phyloP scores from a whole-genome alignment of 78 protist genomes.

The Planoprotostelium fungivorum region DNA sequence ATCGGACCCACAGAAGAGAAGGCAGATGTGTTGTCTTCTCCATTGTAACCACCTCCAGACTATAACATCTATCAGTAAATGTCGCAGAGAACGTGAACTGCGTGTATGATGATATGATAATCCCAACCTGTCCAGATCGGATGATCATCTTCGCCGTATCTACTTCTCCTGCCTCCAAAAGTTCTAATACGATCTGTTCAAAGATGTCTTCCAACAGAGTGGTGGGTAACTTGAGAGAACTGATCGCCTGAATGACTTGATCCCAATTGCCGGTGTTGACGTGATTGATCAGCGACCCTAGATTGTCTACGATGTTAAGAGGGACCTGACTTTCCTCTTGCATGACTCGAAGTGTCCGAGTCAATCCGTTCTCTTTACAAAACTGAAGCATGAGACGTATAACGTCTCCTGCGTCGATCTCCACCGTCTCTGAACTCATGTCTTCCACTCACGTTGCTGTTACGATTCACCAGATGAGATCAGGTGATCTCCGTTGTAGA shows the following conservation, averaged over 20 bases:
- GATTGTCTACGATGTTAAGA: slow-evolving; percentile 63
- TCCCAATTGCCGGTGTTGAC: slow-evolving; percentile 80
- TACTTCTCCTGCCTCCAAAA: slow-evolving; percentile 24
- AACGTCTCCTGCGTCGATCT: not conserved
- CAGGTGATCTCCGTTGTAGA: no score
- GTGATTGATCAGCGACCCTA: slow-evolving; percentile 51
- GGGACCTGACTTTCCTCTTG: slow-evolving; percentile 39
- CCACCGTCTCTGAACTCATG: not conserved
- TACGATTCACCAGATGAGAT: no score
- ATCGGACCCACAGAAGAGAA: slow-evolving; percentile 32
- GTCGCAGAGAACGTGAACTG: not conserved
- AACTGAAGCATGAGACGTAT: not conserved
- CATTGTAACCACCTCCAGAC: slow-evolving; percentile 46
- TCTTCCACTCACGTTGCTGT: no score
- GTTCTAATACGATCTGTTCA: slow-evolving; percentile 71
- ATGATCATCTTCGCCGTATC: slow-evolving; percentile 1
- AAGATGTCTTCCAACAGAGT: slow-evolving; percentile 35
- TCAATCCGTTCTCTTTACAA: not conserved
- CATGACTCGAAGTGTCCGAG: not conserved
- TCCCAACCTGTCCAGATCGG: not conserved
- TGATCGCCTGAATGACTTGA: slow-evolving; percentile 41
- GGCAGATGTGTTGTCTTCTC: slow-evolving; percentile 23
- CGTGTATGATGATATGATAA: no score
- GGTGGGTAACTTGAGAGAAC: slow-evolving; percentile 37
- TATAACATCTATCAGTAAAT: not conserved